Conservation (phyloP, 768 basidiomycete species). For the Leccinum barrowsii region DNA sequence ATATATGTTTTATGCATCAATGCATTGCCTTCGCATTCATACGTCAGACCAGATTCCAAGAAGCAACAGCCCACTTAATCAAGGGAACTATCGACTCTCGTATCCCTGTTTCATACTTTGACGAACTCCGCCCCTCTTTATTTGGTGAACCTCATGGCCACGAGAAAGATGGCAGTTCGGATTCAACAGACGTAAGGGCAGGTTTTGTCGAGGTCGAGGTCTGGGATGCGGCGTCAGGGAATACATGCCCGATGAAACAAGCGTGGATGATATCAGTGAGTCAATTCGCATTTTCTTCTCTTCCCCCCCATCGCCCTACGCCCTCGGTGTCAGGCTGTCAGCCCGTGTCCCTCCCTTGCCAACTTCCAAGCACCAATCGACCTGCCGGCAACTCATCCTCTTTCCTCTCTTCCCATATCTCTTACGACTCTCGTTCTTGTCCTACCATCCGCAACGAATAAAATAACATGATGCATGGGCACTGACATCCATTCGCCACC, state of each 20-base stretch:
- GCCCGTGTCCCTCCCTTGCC: conserved; percentile 4
- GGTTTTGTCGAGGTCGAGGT: conserved; percentile 58
- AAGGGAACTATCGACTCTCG: conserved; percentile 83
- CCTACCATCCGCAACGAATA: conserved; percentile 20
- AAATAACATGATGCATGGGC: conserved; percentile 38
- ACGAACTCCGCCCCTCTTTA: conserved; percentile 66
- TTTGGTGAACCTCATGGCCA: conserved; percentile 33
- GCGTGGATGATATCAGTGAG: conserved; percentile 86
- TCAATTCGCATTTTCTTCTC: conserved; percentile 28
- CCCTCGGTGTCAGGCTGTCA: conserved; percentile 11
- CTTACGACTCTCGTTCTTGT: conserved; percentile 33
- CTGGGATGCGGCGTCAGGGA: conserved; percentile 68
- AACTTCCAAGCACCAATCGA: conserved; percentile 24
- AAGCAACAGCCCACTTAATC: conserved; percentile 75
- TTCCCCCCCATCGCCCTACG: conserved; percentile 21
- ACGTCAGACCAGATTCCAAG: conserved; percentile 76
- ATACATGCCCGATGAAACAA: conserved; percentile 63
- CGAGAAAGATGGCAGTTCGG: not conserved
- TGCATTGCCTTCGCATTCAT: conserved; percentile 79
- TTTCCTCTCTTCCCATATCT: conserved; percentile 24
- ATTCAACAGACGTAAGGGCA: not conserved
- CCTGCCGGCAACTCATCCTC: conserved; percentile 22
- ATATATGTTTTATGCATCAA: conserved; percentile 65
- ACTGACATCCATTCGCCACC: conserved; percentile 76
- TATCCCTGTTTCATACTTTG: conserved; percentile 75